phyloP scores from a whole-genome alignment of 768 basidiomycete species.

The Xerocomus spinulosus region DNA sequence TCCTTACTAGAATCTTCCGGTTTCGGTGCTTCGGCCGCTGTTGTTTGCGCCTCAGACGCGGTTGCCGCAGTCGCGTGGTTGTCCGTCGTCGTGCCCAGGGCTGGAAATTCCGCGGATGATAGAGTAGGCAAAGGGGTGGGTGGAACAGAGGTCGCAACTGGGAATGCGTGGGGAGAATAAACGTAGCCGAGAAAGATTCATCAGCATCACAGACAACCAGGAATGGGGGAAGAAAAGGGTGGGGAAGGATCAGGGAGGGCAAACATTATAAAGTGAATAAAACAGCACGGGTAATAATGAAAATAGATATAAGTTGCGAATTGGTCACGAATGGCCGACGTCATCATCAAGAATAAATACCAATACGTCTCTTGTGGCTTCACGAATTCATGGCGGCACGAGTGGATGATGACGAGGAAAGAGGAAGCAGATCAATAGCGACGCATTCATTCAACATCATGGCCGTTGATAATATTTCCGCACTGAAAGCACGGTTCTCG shows the following conservation, averaged over 20 bases:
- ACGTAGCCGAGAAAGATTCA: constrained; percentile 29
- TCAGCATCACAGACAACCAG: constrained; percentile 45
- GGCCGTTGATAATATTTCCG: constrained; percentile 73
- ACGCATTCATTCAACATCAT: constrained; percentile 45
- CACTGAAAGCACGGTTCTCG: constrained; percentile 88
- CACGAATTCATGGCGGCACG: constrained; percentile 26
- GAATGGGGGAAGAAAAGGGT: constrained; percentile 37
- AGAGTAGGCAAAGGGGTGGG: constrained; percentile 46
- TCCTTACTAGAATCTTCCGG: constrained; percentile 37
- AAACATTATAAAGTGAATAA: constrained; percentile 11
- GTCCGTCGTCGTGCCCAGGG: constrained; percentile 36
- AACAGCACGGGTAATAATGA: constrained; percentile 6
- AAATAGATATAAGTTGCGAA: constrained; percentile 3
- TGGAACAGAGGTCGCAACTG: constrained; percentile 34
- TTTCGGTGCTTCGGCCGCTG: constrained; percentile 20
- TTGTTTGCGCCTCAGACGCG: constrained; percentile 22
- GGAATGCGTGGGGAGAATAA: constrained; percentile 16
- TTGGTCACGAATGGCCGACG: constrained; percentile 14
- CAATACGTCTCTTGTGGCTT: constrained; percentile 22
- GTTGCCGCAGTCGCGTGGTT: constrained; percentile 4
- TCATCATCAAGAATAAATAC: constrained; percentile 22
- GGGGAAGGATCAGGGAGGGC: constrained; percentile 30
- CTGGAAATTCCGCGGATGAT: constrained; percentile 74
- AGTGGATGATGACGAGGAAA: constrained; percentile 24
- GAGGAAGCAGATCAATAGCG: constrained; percentile 16